Percentiles rank a stretch among this genome's conserved stretches.
phyloP scores from a whole-genome alignment of 1,284 basidiomycete species.

The Xanthoconium separans region DNA sequence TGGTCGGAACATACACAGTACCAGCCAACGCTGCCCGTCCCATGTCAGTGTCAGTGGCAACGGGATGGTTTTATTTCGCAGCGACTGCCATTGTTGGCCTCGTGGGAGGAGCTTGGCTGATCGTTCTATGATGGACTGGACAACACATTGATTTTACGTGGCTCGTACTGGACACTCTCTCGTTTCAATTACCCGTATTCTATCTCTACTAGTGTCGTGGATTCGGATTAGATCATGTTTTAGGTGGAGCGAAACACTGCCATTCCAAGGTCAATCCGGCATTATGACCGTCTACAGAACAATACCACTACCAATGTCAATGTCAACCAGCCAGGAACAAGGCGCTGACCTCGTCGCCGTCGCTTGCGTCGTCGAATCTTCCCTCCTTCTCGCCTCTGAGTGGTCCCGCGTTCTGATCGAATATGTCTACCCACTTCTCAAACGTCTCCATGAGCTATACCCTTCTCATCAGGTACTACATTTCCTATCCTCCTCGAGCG shows the following conservation, averaged over 20 bases:
- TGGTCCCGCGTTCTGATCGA: constrained; percentile 49
- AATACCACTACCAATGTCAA: constrained; percentile 12
- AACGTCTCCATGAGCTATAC: constrained; percentile 49
- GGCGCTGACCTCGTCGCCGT: constrained; percentile 44
- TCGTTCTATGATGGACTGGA: constrained; percentile 24
- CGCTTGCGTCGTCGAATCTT: constrained; percentile 64
- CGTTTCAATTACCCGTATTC: constrained; percentile 6
- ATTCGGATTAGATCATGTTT: no score
- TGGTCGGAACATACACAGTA: constrained; percentile 42
- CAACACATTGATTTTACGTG: constrained; percentile 3
- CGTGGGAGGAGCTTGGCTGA: constrained; percentile 34
- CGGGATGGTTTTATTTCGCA: constrained; percentile 33
- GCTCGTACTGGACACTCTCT: constrained; percentile 1
- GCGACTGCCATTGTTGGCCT: constrained; percentile 31
- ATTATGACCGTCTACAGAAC: background rate
- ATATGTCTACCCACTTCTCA: constrained; percentile 54
- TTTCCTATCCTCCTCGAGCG: background rate
- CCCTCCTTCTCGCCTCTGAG: constrained; percentile 50
- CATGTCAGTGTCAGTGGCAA: constrained; percentile 16
- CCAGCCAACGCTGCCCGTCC: constrained; percentile 27
- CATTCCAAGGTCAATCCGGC: background rate
- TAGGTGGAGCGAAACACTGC: background rate
- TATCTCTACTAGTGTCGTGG: constrained; percentile 10
- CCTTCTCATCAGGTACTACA: constrained; percentile 31
- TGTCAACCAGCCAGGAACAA: constrained; percentile 21